Evolutionary conservation across 345 rosid genomes (phyloP).

Genomic region (Abelmoschus esculentus): DNA sequence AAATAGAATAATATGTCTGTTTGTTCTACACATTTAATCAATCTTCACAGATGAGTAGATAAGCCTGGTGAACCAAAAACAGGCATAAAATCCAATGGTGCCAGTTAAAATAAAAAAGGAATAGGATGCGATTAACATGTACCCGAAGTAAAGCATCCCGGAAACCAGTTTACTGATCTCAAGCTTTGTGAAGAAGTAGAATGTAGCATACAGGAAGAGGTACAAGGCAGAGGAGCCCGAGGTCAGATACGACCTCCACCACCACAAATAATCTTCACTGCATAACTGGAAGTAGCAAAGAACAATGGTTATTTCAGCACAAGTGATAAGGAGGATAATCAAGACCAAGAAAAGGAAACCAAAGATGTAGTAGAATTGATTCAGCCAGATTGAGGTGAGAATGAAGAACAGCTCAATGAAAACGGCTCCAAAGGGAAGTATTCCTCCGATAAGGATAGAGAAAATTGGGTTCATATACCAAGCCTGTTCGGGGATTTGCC

Average conservation of each 20-base stretch:
- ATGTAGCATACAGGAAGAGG: slow-evolving; percentile 62
- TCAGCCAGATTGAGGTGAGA: slow-evolving; percentile 85
- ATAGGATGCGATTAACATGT: slow-evolving; percentile 70
- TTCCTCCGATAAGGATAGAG: slow-evolving; percentile 71
- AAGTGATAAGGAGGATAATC: slow-evolving; percentile 55
- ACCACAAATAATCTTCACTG: slow-evolving; percentile 79
- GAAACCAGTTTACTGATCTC: slow-evolving; percentile 68
- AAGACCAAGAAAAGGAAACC: slow-evolving; percentile 77
- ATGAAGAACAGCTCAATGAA: slow-evolving; percentile 86
- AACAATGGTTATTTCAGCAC: slow-evolving; percentile 69
- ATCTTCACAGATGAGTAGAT: slow-evolving; percentile 81
- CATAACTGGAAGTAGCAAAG: slow-evolving; percentile 82
- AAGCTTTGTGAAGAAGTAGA: slow-evolving; percentile 81
- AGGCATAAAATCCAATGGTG: slow-evolving; percentile 63
- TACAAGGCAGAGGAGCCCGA: slow-evolving; percentile 73
- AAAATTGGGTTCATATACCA: slow-evolving; percentile 86
- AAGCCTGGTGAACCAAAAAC: slow-evolving; percentile 80
- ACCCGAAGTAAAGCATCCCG: slow-evolving; percentile 56
- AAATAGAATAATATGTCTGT: not conserved
- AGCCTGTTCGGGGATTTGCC: slow-evolving; percentile 74
- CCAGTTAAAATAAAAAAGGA: slow-evolving; percentile 69
- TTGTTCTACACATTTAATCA: slow-evolving; percentile 27
- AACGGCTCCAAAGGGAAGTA: slow-evolving; percentile 78
- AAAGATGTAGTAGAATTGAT: slow-evolving; percentile 81
- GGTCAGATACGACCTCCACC: slow-evolving; percentile 86